Conservation (phyloP, 2,329 filamentous ascomycete species). For the Camillea tinctor region DNA sequence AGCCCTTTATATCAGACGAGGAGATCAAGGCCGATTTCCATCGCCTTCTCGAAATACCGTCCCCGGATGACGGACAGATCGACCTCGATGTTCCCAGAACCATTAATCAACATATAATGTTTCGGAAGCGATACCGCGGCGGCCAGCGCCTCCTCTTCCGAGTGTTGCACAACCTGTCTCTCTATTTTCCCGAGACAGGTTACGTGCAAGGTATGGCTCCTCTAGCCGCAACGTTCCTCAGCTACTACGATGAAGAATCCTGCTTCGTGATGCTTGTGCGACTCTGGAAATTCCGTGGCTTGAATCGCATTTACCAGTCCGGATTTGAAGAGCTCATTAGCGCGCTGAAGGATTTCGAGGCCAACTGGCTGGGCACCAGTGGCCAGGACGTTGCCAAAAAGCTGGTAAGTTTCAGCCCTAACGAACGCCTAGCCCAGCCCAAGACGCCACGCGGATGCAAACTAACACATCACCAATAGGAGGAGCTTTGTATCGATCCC, state of each 20-base stretch:
- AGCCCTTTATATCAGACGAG: constrained; percentile 62
- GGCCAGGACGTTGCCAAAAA: constrained; percentile 70
- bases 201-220: constrained; percentile 99
- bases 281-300: constrained; percentile 83
- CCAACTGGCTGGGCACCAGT: constrained; percentile 71
- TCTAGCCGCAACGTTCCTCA: constrained; percentile 85
- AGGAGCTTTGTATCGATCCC: constrained; percentile 74
- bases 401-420: constrained; percentile 57
- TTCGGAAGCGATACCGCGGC: constrained; percentile 84
- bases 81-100: constrained; percentile 95
- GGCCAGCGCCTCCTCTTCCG: constrained; percentile 90
- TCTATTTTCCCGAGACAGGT: constrained; percentile 87
- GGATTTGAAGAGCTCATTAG: constrained; percentile 87
- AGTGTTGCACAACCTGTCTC: constrained; percentile 84
- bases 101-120: constrained; percentile 97
- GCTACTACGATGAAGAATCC: constrained; percentile 94
- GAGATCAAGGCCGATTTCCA: constrained; percentile 72
- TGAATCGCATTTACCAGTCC: constrained; percentile 78
- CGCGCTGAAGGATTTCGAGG: constrained; percentile 81
- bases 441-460: neutral
- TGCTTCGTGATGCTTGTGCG: constrained; percentile 96
- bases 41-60: constrained; percentile 69
- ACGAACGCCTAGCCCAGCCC: too few species aligned
- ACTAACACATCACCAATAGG: constrained; percentile 42
- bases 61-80: constrained; percentile 92